Evolutionary conservation across 2,329 filamentous ascomycete species (phyloP).

Genomic region (Xylariaceae sp.): DNA sequence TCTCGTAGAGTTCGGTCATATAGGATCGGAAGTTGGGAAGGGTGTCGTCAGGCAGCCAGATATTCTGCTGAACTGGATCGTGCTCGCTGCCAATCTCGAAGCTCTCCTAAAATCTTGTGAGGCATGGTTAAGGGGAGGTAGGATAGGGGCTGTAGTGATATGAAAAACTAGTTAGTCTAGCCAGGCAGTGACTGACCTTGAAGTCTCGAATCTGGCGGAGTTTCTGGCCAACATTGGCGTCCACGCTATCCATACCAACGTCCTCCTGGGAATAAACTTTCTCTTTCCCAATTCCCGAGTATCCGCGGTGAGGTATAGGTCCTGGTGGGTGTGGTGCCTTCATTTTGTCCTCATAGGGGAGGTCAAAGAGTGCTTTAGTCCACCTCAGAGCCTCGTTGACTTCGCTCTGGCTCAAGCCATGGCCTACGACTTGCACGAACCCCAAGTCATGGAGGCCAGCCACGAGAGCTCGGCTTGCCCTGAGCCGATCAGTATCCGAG

Average conservation of each 20-base stretch:
- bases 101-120: constrained; percentile 37
- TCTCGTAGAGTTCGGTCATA: constrained; percentile 45
- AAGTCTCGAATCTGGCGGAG: too few relatives aligned
- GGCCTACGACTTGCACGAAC: constrained; percentile 28
- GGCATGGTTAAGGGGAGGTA: not conserved
- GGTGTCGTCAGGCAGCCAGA: constrained; percentile 41
- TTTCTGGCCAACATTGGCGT: too few relatives aligned
- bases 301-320: constrained; percentile 3
- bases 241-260: too few relatives aligned
- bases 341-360: constrained; percentile 32
- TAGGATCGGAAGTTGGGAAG: constrained; percentile 43
- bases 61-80: constrained; percentile 40
- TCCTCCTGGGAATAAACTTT: constrained; percentile 42
- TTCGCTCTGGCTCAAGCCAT: constrained; percentile 30
- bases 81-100: constrained; percentile 47
- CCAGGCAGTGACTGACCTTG: too few relatives aligned
- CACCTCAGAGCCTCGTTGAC: constrained; percentile 36
- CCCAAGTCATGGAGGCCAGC: too few relatives aligned
- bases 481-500: too few relatives aligned
- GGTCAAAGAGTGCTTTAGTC: constrained; percentile 29
- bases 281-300: not conserved
- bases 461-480: too few relatives aligned
- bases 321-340: constrained; percentile 32
- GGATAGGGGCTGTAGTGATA: not conserved
- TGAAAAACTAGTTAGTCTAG: too few relatives aligned